Percentiles rank a stretch among this genome's conserved stretches.
phyloP scores from a whole-genome alignment of 306 rosid genomes.

The Quercus agrifolia region DNA sequence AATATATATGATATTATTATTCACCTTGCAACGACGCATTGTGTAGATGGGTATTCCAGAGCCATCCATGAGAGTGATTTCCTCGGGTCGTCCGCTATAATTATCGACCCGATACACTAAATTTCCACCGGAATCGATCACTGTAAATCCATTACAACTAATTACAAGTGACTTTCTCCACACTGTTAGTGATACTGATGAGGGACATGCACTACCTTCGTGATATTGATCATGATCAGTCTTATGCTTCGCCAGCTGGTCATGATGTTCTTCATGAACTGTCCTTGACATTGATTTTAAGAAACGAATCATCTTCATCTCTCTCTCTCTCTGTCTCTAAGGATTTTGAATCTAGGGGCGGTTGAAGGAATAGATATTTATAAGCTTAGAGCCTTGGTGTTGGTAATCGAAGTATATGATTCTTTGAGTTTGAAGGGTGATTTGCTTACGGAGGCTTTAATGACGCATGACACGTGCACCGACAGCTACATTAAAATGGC shows the following conservation, averaged over 20 bases:
- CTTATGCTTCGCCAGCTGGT: constrained; percentile 20
- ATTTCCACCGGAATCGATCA: constrained; percentile 68
- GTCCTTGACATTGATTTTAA: constrained; percentile 53
- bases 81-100: constrained; percentile 52
- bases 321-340: not conserved
- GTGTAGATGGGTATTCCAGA: constrained; percentile 69
- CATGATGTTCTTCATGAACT: constrained; percentile 49
- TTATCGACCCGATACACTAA: constrained; percentile 80
- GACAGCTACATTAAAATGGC: too few species aligned
- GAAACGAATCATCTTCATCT: constrained; percentile 35
- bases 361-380: constrained; percentile 1
- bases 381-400: not conserved
- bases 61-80: constrained; percentile 79
- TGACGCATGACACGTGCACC: too few species aligned
- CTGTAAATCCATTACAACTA: constrained; percentile 80
- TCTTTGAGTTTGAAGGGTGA: not conserved
- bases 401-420: not conserved
- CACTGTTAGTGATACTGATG: constrained; percentile 57
- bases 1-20: not conserved
- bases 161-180: constrained; percentile 78
- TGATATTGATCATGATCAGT: not conserved
- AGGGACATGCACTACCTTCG: constrained; percentile 12
- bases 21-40: constrained; percentile 62
- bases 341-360: not conserved
- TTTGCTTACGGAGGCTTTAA: constrained; percentile 2